Evolutionary conservation across 2,329 filamentous ascomycete genomes (phyloP).

Genomic region (Huntiella omanensis): DNA sequence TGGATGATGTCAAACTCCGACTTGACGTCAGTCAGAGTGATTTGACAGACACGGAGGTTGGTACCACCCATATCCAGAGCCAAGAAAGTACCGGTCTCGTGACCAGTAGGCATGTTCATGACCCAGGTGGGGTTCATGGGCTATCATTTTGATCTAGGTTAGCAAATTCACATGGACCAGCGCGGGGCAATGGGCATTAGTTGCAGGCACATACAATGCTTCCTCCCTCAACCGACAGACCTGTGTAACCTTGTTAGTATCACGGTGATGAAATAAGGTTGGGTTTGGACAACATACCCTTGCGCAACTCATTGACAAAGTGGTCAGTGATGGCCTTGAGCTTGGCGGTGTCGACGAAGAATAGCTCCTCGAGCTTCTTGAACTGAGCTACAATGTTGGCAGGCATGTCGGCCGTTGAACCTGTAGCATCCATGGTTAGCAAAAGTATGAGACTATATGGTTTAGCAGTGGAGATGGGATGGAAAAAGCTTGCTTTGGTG

Average conservation of each 20-base stretch:
- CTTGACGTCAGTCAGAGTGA: constrained; percentile 69
- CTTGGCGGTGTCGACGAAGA: constrained; percentile 59
- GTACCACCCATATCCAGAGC: constrained; percentile 94
- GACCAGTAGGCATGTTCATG: constrained; percentile 68
- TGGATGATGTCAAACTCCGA: constrained; percentile 90
- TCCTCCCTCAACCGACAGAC: constrained; percentile 55
- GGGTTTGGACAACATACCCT: constrained; percentile 35
- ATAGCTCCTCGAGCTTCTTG: constrained; percentile 62
- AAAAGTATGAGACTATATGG: not conserved
- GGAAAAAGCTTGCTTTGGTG: constrained; percentile 9
- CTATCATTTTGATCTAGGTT: constrained; percentile 24
- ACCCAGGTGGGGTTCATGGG: constrained; percentile 98
- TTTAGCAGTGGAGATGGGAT: not conserved
- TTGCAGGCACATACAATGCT: constrained; percentile 53
- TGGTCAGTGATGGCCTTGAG: constrained; percentile 82
- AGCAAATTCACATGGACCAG: too few relatives aligned
- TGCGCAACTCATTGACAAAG: constrained; percentile 73
- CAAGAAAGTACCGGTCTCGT: constrained; percentile 74
- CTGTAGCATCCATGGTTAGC: constrained; percentile 25
- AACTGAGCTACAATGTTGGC: constrained; percentile 68
- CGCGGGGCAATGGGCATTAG: too few relatives aligned
- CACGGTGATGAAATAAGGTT: not conserved
- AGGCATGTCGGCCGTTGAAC: constrained; percentile 80
- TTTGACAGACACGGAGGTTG: constrained; percentile 86
- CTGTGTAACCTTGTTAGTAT: constrained; percentile 1